Base-by-base conservation (phyloP, 2,329 filamentous ascomycete genomes). In the Aspergillus arachidicola region DNA sequence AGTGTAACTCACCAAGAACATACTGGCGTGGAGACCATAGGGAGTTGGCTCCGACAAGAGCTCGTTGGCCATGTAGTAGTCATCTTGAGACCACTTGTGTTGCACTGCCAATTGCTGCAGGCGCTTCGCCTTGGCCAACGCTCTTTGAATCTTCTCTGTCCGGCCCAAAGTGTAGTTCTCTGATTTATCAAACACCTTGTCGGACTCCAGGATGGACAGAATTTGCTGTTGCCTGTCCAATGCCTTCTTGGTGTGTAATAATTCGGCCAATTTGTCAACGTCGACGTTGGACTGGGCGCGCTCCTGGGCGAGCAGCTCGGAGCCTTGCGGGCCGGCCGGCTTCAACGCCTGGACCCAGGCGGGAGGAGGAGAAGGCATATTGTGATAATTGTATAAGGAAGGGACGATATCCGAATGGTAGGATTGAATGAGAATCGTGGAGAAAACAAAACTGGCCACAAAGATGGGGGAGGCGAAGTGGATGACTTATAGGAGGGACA, bases 161-260 rank as follows among this genome's bases (percentile, higher is more conserved):
- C 91, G 83, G 48, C 90, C 90, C 68, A 87, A 84, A 75, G 91
- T 91, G 79, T 92, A 92, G 74, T 93, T 92, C 67, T 90, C 87
- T 3, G 87, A 87, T 80, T 93, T 94, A 78, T 93, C 89, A 69
- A 94, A 93, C 61, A 92, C 84, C 58, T 86, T 85, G 63, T 94
- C 89, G 0, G 83, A 75, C 69, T 88, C 81, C 6, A 94, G 83
- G n/a, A 92, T 83, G 55, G 84, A 79, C 6, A 92, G 79, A 32
- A 94, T 83, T 28, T 80, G 80, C 2, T 85, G 78, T 70, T 89
- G 88, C 50, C 85, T 82, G 61, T 88, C 82, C 12, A 93, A 81
- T 6, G 83, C 82, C 63, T 89, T 84, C 70, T 87, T 86, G 26
- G 89, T 90, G 76, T 91, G 90, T 54, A 94, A 82, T 71, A 91